phyloP scores from a whole-genome alignment of 2,329 filamentous ascomycete genomes.

The Grosmannia clavigera region DNA sequence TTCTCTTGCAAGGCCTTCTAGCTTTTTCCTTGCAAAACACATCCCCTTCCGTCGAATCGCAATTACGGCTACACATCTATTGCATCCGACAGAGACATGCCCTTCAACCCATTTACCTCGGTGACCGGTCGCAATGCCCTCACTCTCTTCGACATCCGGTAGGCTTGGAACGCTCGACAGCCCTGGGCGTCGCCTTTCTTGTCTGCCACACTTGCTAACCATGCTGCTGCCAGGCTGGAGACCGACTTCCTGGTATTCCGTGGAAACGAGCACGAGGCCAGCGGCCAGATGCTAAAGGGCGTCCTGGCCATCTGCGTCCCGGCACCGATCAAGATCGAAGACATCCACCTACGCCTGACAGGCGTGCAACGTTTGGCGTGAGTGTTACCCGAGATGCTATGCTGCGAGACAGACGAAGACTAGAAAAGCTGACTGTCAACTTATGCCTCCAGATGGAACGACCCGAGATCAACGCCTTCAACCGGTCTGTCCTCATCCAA shows the following conservation, averaged over 20 bases:
- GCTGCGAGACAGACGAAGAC: not conserved
- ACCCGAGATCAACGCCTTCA: conserved; percentile 36
- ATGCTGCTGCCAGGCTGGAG: conserved; percentile 44
- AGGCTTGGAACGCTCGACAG: conserved; percentile 14
- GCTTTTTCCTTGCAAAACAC: not conserved
- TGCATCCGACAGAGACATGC: conserved; percentile 27
- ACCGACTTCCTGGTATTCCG: conserved; percentile 71
- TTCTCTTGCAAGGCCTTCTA: not conserved
- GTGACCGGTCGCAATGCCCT: conserved; percentile 38
- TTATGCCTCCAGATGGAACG: conserved; percentile 32
- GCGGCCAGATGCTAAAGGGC: conserved; percentile 63
- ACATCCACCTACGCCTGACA: conserved; percentile 58
- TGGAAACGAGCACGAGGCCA: conserved; percentile 61
- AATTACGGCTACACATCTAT: not conserved
- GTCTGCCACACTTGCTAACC: not conserved
- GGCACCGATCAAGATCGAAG: conserved; percentile 56
- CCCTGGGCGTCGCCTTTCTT: not conserved
- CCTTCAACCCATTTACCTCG: conserved; percentile 42
- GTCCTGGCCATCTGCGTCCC: conserved; percentile 62
- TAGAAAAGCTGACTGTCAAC: not conserved
- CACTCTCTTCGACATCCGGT: conserved; percentile 48
- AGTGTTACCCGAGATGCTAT: conserved; percentile 20
- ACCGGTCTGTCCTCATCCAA: conserved; percentile 46
- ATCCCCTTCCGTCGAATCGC: not conserved
- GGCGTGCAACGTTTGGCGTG: conserved; percentile 59